Evolutionary conservation across 148 eudicot genomes (phyloP).

Genomic region (Oxyria digyna): DNA sequence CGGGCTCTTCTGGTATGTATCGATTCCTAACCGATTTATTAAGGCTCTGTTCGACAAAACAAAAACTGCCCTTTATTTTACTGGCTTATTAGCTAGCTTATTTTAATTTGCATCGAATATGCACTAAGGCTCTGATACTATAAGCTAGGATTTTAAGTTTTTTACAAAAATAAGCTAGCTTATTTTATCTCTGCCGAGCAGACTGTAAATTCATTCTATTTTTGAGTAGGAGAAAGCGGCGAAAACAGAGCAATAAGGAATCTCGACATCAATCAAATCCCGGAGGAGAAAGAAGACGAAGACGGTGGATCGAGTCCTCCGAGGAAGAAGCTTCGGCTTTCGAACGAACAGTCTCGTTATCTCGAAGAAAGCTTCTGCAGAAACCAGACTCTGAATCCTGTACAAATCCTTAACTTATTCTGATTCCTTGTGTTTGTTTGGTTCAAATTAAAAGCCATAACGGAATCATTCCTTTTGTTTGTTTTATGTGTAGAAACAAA

Average conservation of each 20-base stretch:
- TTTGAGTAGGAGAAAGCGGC: not conserved
- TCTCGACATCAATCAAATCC: not conserved
- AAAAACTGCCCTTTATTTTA: no score
- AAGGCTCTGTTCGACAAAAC: no score
- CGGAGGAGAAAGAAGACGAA: not conserved
- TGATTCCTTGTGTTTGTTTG: not conserved
- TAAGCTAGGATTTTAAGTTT: no score
- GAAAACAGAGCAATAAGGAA: not conserved
- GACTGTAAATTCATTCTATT: no score
- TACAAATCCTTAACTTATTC: not conserved
- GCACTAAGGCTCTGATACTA: no score
- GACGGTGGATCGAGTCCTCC: constrained; percentile 21
- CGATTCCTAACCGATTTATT: no score
- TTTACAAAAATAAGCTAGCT: no score
- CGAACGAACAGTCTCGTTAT: constrained; percentile 35
- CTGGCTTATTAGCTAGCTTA: no score
- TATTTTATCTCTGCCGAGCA: no score
- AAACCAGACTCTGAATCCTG: constrained; percentile 38
- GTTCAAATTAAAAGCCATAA: not conserved
- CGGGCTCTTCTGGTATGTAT: constrained; percentile 20
- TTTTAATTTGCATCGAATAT: no score
- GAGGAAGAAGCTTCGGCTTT: constrained; percentile 41
- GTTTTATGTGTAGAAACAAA: constrained; percentile 26
- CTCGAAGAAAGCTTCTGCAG: constrained; percentile 40
- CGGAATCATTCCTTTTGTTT: not conserved